Percentiles rank a stretch among this genome's conserved stretches.
These are phyloP conservation scores for Pseudozyma pruni DNA, from an alignment of 1,284 basidiomycete genomes.

Conservation along the genomic window DNA sequence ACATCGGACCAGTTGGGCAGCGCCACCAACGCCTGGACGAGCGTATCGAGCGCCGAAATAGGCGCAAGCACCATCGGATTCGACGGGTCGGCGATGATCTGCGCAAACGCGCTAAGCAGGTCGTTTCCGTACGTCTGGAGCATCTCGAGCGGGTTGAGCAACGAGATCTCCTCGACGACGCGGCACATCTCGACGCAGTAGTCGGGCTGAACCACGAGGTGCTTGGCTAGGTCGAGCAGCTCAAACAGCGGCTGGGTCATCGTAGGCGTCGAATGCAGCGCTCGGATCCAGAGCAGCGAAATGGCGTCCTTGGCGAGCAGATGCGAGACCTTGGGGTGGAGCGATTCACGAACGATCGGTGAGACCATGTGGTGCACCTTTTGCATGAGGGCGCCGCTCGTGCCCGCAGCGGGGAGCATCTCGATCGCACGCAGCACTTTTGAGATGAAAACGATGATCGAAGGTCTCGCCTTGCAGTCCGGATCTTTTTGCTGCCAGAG, in stretches of 20 bases:
- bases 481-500: constrained; percentile 63
- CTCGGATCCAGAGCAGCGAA: constrained; percentile 57
- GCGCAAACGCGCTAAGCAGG: constrained; percentile 48
- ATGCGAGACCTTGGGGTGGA: constrained; percentile 47
- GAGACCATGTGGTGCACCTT: constrained; percentile 59
- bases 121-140: constrained; percentile 48
- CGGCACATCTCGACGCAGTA: constrained; percentile 61
- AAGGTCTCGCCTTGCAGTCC: constrained; percentile 58
- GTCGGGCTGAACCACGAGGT: constrained; percentile 59
- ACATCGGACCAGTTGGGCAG: constrained; percentile 44
- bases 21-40: constrained; percentile 52
- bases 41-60: constrained; percentile 50
- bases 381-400: constrained; percentile 39
- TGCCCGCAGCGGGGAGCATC: constrained; percentile 38
- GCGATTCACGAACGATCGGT: constrained; percentile 56
- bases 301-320: constrained; percentile 64
- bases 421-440: constrained; percentile 61
- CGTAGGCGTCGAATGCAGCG: constrained; percentile 55
- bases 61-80: constrained; percentile 58
- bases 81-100: constrained; percentile 56
- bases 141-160: constrained; percentile 58
- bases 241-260: constrained; percentile 60
- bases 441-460: constrained; percentile 61
- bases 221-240: constrained; percentile 49
- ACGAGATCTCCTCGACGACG: constrained; percentile 55